phyloP scores from a whole-genome alignment of 257 asterid species.

The Osmanthus fragrans region DNA sequence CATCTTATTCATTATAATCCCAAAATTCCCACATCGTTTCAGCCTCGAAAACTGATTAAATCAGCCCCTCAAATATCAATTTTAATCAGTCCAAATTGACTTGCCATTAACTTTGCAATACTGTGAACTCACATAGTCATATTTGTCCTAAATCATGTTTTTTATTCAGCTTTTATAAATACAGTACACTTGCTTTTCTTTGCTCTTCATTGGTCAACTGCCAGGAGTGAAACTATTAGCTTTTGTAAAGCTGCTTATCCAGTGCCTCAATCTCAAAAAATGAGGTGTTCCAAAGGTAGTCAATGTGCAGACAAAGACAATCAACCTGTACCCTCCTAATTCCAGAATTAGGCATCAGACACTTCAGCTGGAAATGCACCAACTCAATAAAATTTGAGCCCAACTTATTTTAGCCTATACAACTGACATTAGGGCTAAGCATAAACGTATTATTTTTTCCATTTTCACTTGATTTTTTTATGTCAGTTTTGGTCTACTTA shows the following conservation, averaged over 20 bases:
- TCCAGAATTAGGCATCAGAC: not conserved
- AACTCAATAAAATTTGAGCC: not conserved
- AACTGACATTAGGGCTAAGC: not conserved
- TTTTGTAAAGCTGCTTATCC: not conserved
- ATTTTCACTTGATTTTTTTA: not conserved
- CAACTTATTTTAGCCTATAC: not conserved
- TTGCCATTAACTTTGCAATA: not conserved
- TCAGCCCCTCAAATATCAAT: not conserved
- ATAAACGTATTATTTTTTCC: not conserved
- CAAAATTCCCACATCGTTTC: not conserved
- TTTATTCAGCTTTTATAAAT: too few species aligned
- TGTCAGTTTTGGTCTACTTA: not conserved
- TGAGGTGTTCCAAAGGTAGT: not conserved
- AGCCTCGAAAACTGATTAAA: not conserved
- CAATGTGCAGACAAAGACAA: not conserved
- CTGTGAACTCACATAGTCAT: too few species aligned
- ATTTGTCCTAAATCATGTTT: too few species aligned
- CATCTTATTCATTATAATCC: not conserved
- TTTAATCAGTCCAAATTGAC: not conserved
- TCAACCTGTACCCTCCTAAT: not conserved
- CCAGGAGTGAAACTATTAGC: not conserved
- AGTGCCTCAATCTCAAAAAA: not conserved
- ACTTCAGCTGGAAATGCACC: not conserved
- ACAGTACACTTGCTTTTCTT: too few species aligned
- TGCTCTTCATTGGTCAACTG: too few species aligned